Evolutionary conservation across 768 basidiomycete species (phyloP).

Genomic region (Amanita rimosa): DNA sequence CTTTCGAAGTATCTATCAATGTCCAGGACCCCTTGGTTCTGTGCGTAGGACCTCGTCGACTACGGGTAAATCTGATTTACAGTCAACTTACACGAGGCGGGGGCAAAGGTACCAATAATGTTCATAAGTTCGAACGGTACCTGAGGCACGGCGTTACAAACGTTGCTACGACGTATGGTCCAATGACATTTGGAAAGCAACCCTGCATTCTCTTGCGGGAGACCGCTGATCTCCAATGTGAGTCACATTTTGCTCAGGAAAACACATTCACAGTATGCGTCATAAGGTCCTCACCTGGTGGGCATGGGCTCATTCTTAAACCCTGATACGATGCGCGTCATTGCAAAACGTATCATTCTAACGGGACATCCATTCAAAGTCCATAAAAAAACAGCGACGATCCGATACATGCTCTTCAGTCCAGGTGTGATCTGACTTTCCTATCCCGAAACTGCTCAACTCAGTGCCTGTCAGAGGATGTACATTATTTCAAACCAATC

Average conservation of each 20-base stretch:
- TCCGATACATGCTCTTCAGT: constrained; percentile 99
- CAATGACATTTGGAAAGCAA: constrained; percentile 78
- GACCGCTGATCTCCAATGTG: constrained; percentile 56
- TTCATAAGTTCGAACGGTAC: constrained; percentile 93
- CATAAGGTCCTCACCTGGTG: constrained; percentile 68
- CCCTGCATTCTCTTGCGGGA: constrained; percentile 72
- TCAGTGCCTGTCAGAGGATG: constrained; percentile 45
- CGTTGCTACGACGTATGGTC: constrained; percentile 85
- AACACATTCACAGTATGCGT: neutral
- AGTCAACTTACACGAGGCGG: constrained; percentile 89
- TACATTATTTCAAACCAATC: constrained; percentile 87
- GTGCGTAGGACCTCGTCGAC: constrained; percentile 79
- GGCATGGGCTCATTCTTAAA: constrained; percentile 82
- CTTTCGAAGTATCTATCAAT: neutral
- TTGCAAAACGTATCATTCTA: constrained; percentile 89
- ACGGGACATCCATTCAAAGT: constrained; percentile 97
- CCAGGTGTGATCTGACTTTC: constrained; percentile 31
- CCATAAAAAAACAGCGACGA: constrained; percentile 93
- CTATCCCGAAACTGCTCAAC: neutral
- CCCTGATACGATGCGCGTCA: constrained; percentile 83
- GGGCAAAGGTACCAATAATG: constrained; percentile 88
- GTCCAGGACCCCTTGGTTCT: constrained; percentile 79
- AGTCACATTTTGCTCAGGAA: constrained; percentile 7
- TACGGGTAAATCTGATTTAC: constrained; percentile 79
- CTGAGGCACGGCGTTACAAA: constrained; percentile 70